A percentile compares a stretch with the other conserved stretches of the same genome.
Evolutionary conservation across 768 basidiomycete species (phyloP).

Genomic region (Serendipita vermifera): DNA sequence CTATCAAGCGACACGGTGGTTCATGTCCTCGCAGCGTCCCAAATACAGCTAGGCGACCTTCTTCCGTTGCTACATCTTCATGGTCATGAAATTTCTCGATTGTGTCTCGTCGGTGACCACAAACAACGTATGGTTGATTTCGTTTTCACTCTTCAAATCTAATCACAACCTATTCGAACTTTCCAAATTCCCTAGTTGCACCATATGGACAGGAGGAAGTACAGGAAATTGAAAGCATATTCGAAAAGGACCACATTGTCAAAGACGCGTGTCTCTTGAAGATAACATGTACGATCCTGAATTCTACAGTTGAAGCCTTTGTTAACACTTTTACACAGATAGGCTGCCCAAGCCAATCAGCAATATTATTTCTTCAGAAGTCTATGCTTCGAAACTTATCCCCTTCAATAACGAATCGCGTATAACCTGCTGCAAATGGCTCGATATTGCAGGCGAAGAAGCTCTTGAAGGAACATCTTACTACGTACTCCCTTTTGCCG

Average conservation of each 20-base stretch:
- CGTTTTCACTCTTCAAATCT: no score
- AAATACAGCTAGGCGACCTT: slow-evolving; percentile 1
- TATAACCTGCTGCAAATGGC: slow-evolving; percentile 47
- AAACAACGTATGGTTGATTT: slow-evolving; percentile 33
- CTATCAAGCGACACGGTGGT: slow-evolving; percentile 36
- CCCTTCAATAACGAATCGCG: slow-evolving; percentile 33
- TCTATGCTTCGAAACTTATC: slow-evolving; percentile 50
- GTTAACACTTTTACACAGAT: no score
- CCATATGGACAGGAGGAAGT: slow-evolving; percentile 66
- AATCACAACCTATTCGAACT: not conserved
- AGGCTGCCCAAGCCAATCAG: slow-evolving; percentile 78
- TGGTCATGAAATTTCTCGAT: not conserved
- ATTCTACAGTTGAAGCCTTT: no score
- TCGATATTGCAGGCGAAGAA: slow-evolving; percentile 42
- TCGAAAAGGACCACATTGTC: slow-evolving; percentile 55
- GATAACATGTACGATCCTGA: slow-evolving; percentile 53
- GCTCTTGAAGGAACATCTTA: slow-evolving; percentile 30
- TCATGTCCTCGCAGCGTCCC: not conserved
- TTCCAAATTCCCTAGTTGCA: slow-evolving; percentile 39
- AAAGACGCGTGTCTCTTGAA: slow-evolving; percentile 42
- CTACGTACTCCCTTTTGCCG: slow-evolving; percentile 24
- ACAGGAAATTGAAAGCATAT: slow-evolving; percentile 54
- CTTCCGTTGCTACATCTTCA: not conserved
- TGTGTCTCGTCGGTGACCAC: slow-evolving; percentile 44
- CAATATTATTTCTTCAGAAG: slow-evolving; percentile 48